Base-by-base conservation (phyloP, 73 alveolate species). In the Paraurostyla sp. region DNA sequence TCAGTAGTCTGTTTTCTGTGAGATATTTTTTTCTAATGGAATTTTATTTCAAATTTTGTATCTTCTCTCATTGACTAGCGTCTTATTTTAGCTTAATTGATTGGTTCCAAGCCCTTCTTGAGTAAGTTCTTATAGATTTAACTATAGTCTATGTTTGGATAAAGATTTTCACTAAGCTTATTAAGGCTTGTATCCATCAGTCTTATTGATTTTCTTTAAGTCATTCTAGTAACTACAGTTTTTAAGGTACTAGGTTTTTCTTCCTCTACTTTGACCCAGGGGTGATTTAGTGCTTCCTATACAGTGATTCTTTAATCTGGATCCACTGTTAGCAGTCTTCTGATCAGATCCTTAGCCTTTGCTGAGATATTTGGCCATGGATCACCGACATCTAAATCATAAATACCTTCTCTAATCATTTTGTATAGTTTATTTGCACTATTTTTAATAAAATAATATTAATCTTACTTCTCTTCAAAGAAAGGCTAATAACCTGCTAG, bases 321-420 rank as follows among this genome's bases (percentile, higher is more conserved):
- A 57, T 88, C 86, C 13, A 88, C 50, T 7, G 86, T 48, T 0
- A 94, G 54, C 50, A 94, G 71, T 33, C 63, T 94, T 62, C 62
- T 76, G 3, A 94, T 83, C 80, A 94, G 92, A 63, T 94, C 94
- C 65, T 83, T 94, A 32, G 98, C 98, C 43, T 91, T 92, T 3
- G 78, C 78, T 0, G 98, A 94, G 6, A 94, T 84, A 48, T 46
- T 36, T 29, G 20, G 60, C 95, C 94, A 91, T n/a, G 87, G 88
- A 3, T 80, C 89, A 18, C 71, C 76, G n/a, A n/a, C n/a, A 1
- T 36, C 65, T 51, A 63, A 49, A n/a, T 60, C 76, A 52, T 63
- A 89, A 2, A 38, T 52, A 13, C 71, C 68, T 4, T 75, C 85
- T 71, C 65, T 48, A 16, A 89, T 89, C 83, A 42, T 80, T 45